Conservation (phyloP, 306 rosid genomes). For the Pyrus bretschneideri region DNA sequence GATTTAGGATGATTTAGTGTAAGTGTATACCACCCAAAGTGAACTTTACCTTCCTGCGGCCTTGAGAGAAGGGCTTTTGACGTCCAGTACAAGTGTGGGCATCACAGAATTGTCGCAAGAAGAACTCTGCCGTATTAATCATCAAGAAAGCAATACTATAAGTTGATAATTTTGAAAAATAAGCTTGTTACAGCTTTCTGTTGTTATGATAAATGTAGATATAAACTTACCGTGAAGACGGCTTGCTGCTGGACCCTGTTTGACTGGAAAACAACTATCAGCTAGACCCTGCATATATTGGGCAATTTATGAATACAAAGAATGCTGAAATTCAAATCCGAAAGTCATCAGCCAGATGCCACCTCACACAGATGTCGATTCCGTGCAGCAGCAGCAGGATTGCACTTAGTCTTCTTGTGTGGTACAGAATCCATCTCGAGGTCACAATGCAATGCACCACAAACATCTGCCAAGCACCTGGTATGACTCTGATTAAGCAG, state of each 20-base stretch:
- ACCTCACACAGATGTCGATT: conserved; percentile 86
- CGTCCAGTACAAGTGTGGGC: conserved; percentile 57
- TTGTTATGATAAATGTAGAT: conserved; percentile 13
- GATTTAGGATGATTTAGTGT: not conserved
- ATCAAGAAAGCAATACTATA: conserved; percentile 13
- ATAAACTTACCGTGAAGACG: conserved; percentile 57
- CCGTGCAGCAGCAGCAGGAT: conserved; percentile 65
- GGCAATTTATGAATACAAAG: conserved; percentile 17
- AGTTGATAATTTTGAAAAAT: not conserved
- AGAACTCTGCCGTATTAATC: conserved; percentile 43
- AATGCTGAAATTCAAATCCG: not conserved
- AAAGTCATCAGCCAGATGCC: conserved; percentile 17
- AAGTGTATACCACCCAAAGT: not conserved
- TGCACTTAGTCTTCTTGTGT: conserved; percentile 52
- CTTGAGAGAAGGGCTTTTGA: conserved; percentile 65
- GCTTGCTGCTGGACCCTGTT: conserved; percentile 51
- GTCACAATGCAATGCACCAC: conserved; percentile 81
- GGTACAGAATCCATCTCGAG: conserved; percentile 34
- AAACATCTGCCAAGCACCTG: conserved; percentile 66
- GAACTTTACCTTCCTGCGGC: conserved; percentile 47
- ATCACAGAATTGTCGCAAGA: conserved; percentile 76
- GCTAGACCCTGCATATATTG: conserved; percentile 45
- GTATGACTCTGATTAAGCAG: conserved; percentile 51
- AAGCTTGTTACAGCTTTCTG: not conserved
- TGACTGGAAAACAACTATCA: conserved; percentile 61